Base-by-base conservation (phyloP, 2,329 filamentous ascomycete species). In the Ustulina deusta region DNA sequence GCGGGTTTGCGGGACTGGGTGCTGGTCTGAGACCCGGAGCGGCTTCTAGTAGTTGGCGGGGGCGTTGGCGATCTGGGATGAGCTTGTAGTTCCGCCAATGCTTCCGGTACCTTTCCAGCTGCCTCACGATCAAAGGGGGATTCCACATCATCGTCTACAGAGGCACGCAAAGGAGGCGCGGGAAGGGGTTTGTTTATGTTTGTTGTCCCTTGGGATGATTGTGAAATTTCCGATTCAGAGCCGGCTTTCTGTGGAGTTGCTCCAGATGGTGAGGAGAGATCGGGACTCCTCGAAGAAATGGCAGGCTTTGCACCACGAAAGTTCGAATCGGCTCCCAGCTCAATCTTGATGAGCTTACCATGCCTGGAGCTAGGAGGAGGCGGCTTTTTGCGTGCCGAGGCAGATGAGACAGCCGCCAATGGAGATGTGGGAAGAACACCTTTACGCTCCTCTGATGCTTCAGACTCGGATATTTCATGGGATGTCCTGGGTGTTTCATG, bases 291-390 rank as follows among this genome's bases (percentile, higher is more conserved):
- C 6, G 73, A 61, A 48, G 66, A 42, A 44, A 63, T 34, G 7
- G 69, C 20, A 38, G 56, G 48, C 58, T 61, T 71, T n/a, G 55
- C 25, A 42, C 51, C 38, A 58, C 62, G 62, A 49, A 66, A 70
- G 71, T 79, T 75, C 76, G 80, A 65, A 76, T 82, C 72, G 66
- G 83, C 77, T 60, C 80, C 81, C 67, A 82, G 72, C 74, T 85
- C 81, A 49, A 82, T 78, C 71, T 85, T 88, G 71, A 95, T 91
- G 20, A 90, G 84, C 78, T 91, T 94, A 4, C 93, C 93, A 80
- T 94, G 92, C 62, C 92, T 88, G 59, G 91, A 93, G 75, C 87
- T 93, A 11, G 85, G 85, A 25, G 92, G 92, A 6, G 91, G 91
- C 5, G 92, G 92, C 15, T 90, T 91, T 71, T 84, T 81, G 46